Evolutionary conservation across 2,329 filamentous ascomycete genomes (phyloP), one percentile per base, ranked within the genome.

Genomic region (Uncinocarpus reesii): DNA sequence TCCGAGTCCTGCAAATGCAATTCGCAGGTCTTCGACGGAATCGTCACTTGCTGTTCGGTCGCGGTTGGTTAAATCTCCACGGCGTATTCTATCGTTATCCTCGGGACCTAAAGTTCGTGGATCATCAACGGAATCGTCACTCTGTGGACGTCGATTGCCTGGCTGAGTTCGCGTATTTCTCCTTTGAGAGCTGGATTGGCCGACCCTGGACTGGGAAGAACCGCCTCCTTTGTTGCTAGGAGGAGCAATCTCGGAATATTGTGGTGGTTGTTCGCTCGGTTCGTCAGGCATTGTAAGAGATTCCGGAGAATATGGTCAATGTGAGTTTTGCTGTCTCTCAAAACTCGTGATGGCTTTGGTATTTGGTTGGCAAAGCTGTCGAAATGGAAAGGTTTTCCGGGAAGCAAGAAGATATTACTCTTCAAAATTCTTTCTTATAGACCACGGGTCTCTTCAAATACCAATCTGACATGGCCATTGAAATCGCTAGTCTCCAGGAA

Each of bases 71-170:
- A 13, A 18, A 11, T n/a, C 13, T 5, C 18, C 29, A 11, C 11
- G 31, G 29, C 42, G 42, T 36, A n/a, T 3, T 26, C 42, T 45
- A 7, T n/a, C 10, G 6, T n/a, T 16, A 5, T 11, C 16, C 15
- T 10, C 11, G 7, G 16, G 34, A 3, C 21, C 7, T 23, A 24
- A 4, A 10, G 2, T 32, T 31, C 34, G 34, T 10, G 44, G 34
- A 21, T 40, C 44, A 40, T 47, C 26, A n/a, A 40, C 23, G 13
- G 40, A 47, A 32, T 47, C 44, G 10, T 38, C 13, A 32, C 23
- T 29, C 21, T 23, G 26, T 15, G 44, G 28, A 18, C 8, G n/a
- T 23, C 4, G 16, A n/a, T 21, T 10, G 24, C 16, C n/a, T 15
- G 6, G 16, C 6, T 11, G 15, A 8, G 23, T 6, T 20, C 20